Evolutionary conservation across 2,329 filamentous ascomycete species (phyloP).

Genomic region (Rhynchosporium graminicola): DNA sequence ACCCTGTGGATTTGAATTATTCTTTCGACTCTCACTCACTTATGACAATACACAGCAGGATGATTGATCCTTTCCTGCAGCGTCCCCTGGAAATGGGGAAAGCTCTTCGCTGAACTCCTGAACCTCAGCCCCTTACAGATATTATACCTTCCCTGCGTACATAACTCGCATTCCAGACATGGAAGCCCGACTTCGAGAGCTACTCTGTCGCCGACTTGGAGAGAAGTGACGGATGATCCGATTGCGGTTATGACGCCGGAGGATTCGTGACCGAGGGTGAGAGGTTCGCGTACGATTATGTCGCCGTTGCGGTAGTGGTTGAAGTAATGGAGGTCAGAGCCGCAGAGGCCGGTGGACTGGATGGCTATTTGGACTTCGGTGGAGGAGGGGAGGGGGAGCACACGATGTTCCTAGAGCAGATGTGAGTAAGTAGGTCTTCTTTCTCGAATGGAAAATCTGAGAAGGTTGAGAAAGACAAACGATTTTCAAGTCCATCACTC

Average conservation of each 20-base stretch:
- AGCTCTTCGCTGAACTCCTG: slow-evolving; percentile 41
- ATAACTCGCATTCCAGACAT: slow-evolving; percentile 86
- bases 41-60: slow-evolving; percentile 94
- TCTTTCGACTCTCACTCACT: slow-evolving; percentile 44
- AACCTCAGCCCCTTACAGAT: slow-evolving; percentile 67
- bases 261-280: slow-evolving; percentile 93
- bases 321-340: slow-evolving; percentile 97
- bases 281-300: slow-evolving; percentile 85
- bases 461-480: slow-evolving; percentile 28
- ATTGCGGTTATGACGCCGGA: slow-evolving; percentile 80
- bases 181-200: slow-evolving; percentile 93
- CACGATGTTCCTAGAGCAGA: slow-evolving; percentile 35
- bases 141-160: slow-evolving; percentile 89
- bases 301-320: slow-evolving; percentile 92
- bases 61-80: slow-evolving; percentile 67
- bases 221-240: slow-evolving; percentile 72
- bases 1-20: neutral
- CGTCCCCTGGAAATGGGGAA: slow-evolving; percentile 42
- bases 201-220: slow-evolving; percentile 85
- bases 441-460: neutral
- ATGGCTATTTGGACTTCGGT: slow-evolving; percentile 81
- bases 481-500: slow-evolving; percentile 39
- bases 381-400: slow-evolving; percentile 32
- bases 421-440: slow-evolving; percentile 1
- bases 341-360: slow-evolving; percentile 94